Evolutionary conservation across 1,284 basidiomycete genomes (phyloP).

Genomic region (Boletus nobilissimus): DNA sequence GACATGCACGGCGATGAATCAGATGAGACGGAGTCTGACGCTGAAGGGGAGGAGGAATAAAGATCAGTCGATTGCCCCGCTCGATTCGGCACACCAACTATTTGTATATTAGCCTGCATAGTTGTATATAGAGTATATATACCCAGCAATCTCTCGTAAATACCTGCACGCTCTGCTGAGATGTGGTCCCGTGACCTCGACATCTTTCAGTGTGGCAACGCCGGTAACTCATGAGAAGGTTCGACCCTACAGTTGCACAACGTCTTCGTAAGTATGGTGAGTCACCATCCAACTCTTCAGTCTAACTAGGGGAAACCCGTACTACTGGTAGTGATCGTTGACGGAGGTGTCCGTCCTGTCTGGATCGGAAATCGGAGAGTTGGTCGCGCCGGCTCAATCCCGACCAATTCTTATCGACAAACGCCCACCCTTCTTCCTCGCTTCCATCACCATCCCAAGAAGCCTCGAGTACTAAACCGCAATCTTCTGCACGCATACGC

Average conservation of each 20-base stretch:
- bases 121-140: conserved; percentile 13
- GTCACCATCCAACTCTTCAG: too few relatives aligned
- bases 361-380: not conserved
- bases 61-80: not conserved
- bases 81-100: not conserved
- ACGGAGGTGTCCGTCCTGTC: too few relatives aligned
- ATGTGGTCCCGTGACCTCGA: too few relatives aligned
- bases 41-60: not conserved
- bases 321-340: too few relatives aligned
- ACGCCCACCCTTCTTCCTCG: not conserved
- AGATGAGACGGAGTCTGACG: conserved; percentile 31
- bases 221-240: too few relatives aligned
- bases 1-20: conserved; percentile 30
- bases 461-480: not conserved
- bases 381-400: too few relatives aligned
- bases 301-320: too few relatives aligned
- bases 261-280: too few relatives aligned
- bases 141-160: not conserved
- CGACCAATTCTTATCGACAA: not conserved
- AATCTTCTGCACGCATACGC: not conserved
- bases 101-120: not conserved
- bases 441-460: not conserved
- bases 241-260: too few relatives aligned
- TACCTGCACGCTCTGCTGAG: too few relatives aligned
- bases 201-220: too few relatives aligned